Evolutionary conservation across 106 monocot species (phyloP), one percentile per base, ranked within the genome.

Genomic region (Allium sativum): DNA sequence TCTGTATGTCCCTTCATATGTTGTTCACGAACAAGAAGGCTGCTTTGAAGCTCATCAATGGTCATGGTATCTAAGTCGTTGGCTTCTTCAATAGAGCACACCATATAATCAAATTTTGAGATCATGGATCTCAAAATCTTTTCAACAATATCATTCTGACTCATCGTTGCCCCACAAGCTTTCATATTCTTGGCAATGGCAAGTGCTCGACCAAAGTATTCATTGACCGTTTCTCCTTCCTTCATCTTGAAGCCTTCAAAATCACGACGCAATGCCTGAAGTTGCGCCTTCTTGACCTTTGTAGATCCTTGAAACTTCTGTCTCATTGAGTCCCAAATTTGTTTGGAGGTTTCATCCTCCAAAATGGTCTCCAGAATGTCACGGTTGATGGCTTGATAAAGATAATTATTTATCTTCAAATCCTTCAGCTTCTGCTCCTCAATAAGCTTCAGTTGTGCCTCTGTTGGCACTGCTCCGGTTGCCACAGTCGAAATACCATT

Each of bases 371-470:
- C 45, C 15, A 62, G 22, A 12, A 62, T 62, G 6, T 7, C 12
- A 2, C 7, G 44, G 48, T 62, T 47, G 48, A 62, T 62, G 44
- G 45, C 62, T 46, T 62, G 45, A 18, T 45, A 45, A 7, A 62
- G 15, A 45, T 62, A 62, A 45, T 62, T 62, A 1, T 18, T 62
- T 62, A 15, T 47, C 62, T 62, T 62, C 8, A 62, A 18, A 45
- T 62, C 16, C 45, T 62, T 62, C 45, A 62, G 17, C 40, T 3
- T 21, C 19, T 17, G 1, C 9, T 15, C 56, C 9, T 17, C 56
- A 12, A 56, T 20, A 10, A 11, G 18, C 56, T 56, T 56, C 7
- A 18, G 4, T 21, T 56, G 56, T 56, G n/a, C 17, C 17, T 56
- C 56, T 4, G 18, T 21, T 10, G 10, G 20, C 16, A 10, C 56